Conservation (phyloP, 176 grass and related monocot genomes). For the Aegilops sharonensis region DNA sequence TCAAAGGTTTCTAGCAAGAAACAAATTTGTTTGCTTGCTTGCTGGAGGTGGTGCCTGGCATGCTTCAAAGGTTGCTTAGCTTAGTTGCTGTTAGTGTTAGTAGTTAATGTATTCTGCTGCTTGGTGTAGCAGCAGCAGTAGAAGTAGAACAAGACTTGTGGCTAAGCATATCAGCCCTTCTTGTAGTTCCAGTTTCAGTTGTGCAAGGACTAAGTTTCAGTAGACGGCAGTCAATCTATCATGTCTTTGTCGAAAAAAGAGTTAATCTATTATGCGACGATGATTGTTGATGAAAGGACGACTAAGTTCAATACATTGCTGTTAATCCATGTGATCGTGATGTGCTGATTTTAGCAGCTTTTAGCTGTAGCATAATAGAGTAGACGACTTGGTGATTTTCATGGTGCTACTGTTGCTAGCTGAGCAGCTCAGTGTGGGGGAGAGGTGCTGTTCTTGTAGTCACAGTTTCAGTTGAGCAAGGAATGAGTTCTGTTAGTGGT, state of each 20-base stretch:
- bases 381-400: no score
- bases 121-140: background rate
- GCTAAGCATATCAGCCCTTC: background rate
- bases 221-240: no score
- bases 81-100: conserved; percentile 6
- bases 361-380: no score
- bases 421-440: no score
- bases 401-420: no score
- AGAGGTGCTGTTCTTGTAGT: no score
- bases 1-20: conserved; percentile 8
- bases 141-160: background rate
- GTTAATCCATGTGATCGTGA: background rate
- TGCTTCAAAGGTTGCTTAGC: background rate
- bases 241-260: no score
- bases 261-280: no score
- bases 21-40: conserved; percentile 3
- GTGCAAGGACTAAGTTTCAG: background rate
- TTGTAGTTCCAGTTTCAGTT: conserved; percentile 6
- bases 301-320: background rate
- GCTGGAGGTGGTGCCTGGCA: background rate
- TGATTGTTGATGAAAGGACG: no score
- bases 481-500: no score
- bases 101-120: conserved; percentile 24
- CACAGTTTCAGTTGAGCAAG: no score
- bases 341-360: background rate